A percentile compares a stretch with the other conserved stretches of the same genome.
These are phyloP conservation scores for Podaxis carcinomalis DNA, from an alignment of 768 basidiomycete species.

Conservation along the genomic window DNA sequence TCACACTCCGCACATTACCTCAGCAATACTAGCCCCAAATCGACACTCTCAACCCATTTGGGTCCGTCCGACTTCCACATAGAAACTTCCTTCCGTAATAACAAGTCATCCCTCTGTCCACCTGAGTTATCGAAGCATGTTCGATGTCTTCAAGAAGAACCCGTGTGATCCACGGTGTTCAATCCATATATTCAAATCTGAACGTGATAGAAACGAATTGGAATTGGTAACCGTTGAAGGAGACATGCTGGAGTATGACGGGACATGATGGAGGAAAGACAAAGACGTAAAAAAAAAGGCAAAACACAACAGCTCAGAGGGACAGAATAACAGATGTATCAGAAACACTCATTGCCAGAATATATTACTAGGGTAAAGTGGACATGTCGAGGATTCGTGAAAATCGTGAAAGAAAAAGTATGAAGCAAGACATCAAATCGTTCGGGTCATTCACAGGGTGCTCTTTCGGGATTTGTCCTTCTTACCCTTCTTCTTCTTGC, in stretches of 20 bases:
- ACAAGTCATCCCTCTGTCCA: slow-evolving; percentile 4
- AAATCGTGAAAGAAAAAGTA: slow-evolving; percentile 25
- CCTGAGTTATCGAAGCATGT: slow-evolving; percentile 9
- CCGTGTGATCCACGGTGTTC: slow-evolving; percentile 5
- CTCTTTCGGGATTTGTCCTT: slow-evolving; percentile 54
- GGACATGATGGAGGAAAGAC: background rate
- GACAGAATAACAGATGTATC: slow-evolving; percentile 6
- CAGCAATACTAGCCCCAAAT: slow-evolving; percentile 12
- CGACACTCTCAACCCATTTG: background rate
- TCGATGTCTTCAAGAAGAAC: slow-evolving; percentile 3
- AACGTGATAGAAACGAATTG: background rate
- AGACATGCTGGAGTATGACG: background rate
- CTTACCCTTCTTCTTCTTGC: slow-evolving; percentile 59
- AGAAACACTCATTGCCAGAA: background rate
- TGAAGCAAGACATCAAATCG: slow-evolving; percentile 13
- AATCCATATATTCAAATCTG: background rate
- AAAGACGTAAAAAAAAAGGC: background rate
- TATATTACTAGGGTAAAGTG: slow-evolving; percentile 12
- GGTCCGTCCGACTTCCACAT: slow-evolving; percentile 4
- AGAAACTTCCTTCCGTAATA: slow-evolving; percentile 10
- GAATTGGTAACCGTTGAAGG: background rate
- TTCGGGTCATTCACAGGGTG: slow-evolving; percentile 20
- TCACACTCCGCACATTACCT: slow-evolving; percentile 18
- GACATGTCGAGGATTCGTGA: slow-evolving; percentile 15
- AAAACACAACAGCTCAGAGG: background rate